Percentiles rank a stretch among this genome's conserved stretches.
phyloP scores from a whole-genome alignment of 257 asterid genomes.

The Cinchona pubescens region DNA sequence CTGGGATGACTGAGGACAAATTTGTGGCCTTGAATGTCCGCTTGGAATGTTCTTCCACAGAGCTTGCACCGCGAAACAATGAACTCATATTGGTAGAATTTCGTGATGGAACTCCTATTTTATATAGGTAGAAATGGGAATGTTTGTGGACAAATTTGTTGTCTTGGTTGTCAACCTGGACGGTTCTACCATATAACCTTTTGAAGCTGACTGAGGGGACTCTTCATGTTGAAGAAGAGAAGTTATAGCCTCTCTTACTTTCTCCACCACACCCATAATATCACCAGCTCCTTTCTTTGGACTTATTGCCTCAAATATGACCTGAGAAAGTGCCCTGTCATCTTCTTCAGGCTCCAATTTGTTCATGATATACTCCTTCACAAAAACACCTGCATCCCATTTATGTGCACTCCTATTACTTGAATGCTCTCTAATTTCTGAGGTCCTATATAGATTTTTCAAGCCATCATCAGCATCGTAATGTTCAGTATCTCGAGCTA shows the following conservation, averaged over 20 bases:
- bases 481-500: neutral
- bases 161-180: neutral
- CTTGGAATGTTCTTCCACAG: slow-evolving; percentile 12
- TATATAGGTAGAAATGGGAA: neutral
- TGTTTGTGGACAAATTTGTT: neutral
- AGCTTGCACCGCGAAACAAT: neutral
- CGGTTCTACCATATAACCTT: slow-evolving; percentile 16
- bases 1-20: slow-evolving; percentile 7
- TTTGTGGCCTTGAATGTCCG: neutral
- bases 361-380: slow-evolving; percentile 74
- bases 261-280: slow-evolving; percentile 57
- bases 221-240: slow-evolving; percentile 63
- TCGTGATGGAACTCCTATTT: slow-evolving; percentile 10
- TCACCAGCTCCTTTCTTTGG: slow-evolving; percentile 50
- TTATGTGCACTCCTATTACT: slow-evolving; percentile 37
- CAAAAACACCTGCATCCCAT: slow-evolving; percentile 82
- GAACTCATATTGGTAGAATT: slow-evolving; percentile 4
- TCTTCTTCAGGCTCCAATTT: slow-evolving; percentile 91
- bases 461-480: slow-evolving; percentile 10
- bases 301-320: slow-evolving; percentile 76
- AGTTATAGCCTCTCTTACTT: slow-evolving; percentile 66
- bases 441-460: slow-evolving; percentile 17
- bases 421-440: slow-evolving; percentile 23
- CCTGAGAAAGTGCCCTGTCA: slow-evolving; percentile 84
- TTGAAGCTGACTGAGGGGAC: slow-evolving; percentile 20